Evolutionary conservation across 2,329 filamentous ascomycete genomes (phyloP).

Genomic region (Chaetomium olivaceum): DNA sequence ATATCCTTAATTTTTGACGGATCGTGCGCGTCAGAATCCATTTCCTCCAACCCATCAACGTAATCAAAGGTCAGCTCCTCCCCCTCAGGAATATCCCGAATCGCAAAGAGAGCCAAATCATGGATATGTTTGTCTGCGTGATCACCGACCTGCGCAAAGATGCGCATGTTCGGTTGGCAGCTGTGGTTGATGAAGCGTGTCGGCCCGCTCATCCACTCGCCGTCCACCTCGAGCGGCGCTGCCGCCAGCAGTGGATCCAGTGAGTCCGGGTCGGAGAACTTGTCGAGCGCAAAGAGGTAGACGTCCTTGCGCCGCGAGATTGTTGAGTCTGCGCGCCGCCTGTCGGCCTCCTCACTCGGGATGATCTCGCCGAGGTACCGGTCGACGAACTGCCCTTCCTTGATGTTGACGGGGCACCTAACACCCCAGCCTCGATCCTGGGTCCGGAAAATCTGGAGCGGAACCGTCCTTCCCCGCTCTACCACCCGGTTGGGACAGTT

Average conservation of each 20-base stretch:
- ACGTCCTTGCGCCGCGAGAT: constrained; percentile 67
- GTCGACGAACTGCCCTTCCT: constrained; percentile 76
- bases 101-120: constrained; percentile 75
- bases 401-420: constrained; percentile 62
- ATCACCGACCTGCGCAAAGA: constrained; percentile 77
- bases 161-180: constrained; percentile 75
- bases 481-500: constrained; percentile 75
- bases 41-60: constrained; percentile 61
- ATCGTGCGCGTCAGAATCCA: constrained; percentile 52
- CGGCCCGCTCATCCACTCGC: constrained; percentile 75
- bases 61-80: constrained; percentile 82
- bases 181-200: constrained; percentile 83
- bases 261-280: constrained; percentile 64
- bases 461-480: constrained; percentile 68
- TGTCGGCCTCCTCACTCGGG: constrained; percentile 62
- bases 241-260: constrained; percentile 58
- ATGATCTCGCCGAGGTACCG: constrained; percentile 74
- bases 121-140: constrained; percentile 73
- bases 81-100: constrained; percentile 61
- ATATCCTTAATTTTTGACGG: constrained; percentile 53
- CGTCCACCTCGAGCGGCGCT: constrained; percentile 63
- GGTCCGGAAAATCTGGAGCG: constrained; percentile 77
- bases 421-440: constrained; percentile 74
- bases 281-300: constrained; percentile 80
- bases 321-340: constrained; percentile 58